Base-by-base conservation (phyloP, 1,284 basidiomycete genomes). In the Exobasidium cylindrosporum region DNA sequence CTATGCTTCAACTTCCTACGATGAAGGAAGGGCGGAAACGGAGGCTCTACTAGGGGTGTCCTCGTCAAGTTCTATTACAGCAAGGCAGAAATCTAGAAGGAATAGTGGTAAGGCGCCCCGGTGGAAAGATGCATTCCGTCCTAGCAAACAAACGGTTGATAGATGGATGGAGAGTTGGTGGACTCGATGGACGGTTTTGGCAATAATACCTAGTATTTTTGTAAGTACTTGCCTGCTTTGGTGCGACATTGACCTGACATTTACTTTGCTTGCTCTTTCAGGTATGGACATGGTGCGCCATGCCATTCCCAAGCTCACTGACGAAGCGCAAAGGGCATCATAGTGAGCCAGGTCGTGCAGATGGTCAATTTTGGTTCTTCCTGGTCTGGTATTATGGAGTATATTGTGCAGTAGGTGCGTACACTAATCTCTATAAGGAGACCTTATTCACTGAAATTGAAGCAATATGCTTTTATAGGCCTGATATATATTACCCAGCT, bases 221-320 rank as follows among this genome's bases (percentile, higher is more conserved):
- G 84, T 83, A 47, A 65, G 82, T 70, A 35, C 3, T 11, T 32
- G 6, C 21, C 52, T 45, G 17, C 14, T 11, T 1, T 5, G 52
- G 17, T 10, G 21, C 60, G 47, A 2, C n/a, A 26, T 44, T 46
- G 4, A 17, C 5, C 50, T 43, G 30, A 4, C 7, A 24, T 28
- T 11, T 31, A 13, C 21, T 59, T 57, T 6, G 28, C 7, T 31
- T 24, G 13, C 61, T 32, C 32, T 29, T 49, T 21, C 49, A 81
- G 79, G 77, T 83, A 0, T 85, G 84, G 84, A 55, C 83, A 0
- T 85, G 84, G 84, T 83, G 83, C 53, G 82, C 83, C 0, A 72
- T 84, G 11, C 84, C 84, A 2, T 85, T 85, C 57, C 84, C 84
- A 0, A 82, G 84, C 13, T 40, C 35, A 40, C 35, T 40, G 10